These are phyloP conservation scores for Alternaria sp. DNA, from an alignment of 2,329 filamentous ascomycete genomes.

Conservation along the genomic window DNA sequence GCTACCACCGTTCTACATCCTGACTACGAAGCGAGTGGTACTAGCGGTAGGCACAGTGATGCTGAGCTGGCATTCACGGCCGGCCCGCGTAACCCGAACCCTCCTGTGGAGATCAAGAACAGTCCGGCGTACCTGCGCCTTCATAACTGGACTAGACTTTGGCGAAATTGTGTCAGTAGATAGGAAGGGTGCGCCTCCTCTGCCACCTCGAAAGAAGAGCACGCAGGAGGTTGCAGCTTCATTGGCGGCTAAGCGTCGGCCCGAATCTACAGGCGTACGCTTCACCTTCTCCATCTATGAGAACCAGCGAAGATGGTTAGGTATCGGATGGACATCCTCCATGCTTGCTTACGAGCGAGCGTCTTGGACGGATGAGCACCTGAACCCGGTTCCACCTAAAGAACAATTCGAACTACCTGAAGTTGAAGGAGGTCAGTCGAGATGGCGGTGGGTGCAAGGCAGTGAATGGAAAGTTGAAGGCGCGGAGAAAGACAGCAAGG, in stretches of 20 bases:
- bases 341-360: conserved; percentile 89
- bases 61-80: conserved; percentile 89
- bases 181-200: conserved; percentile 42
- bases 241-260: conserved; percentile 49
- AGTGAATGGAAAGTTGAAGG: conserved; percentile 89
- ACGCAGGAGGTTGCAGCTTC: conserved; percentile 56
- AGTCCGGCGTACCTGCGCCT: conserved; percentile 71
- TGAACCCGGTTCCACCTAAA: conserved; percentile 77
- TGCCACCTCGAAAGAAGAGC: conserved; percentile 54
- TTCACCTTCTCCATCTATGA: conserved; percentile 98
- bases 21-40: conserved; percentile 84
- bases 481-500: conserved; percentile 52
- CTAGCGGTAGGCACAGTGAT: conserved; percentile 86
- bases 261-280: conserved; percentile 75
- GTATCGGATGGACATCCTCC: conserved; percentile 91
- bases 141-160: conserved; percentile 82
- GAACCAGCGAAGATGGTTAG: conserved; percentile 94
- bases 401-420: conserved; percentile 74
- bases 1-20: conserved; percentile 79
- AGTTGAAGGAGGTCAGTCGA: conserved; percentile 66
- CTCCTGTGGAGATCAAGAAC: conserved; percentile 88
- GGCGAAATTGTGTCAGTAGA: conserved; percentile 50
- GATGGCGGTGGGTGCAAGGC: conserved; percentile 83
- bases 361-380: conserved; percentile 95
- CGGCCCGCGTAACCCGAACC: conserved; percentile 81